Conservation (phyloP, 495 filamentous ascomycete genomes). For the Neurospora sp. region DNA sequence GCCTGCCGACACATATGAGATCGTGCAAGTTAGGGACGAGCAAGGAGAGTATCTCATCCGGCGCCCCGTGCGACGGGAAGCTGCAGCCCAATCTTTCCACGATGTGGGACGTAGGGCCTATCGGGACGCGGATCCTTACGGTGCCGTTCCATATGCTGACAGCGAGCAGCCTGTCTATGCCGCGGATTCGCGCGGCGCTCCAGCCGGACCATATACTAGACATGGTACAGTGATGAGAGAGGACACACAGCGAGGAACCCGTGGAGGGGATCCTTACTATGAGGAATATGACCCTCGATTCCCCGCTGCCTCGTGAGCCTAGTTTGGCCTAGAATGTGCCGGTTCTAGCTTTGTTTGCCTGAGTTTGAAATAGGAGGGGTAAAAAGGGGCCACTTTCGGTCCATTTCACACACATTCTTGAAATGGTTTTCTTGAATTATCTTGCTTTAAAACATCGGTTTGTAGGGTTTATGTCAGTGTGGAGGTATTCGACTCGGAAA, state of each 20-base stretch:
- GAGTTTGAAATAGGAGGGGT: neutral
- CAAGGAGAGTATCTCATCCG: constrained; percentile 36
- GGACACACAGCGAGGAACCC: constrained; percentile 1
- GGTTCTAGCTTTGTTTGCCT: neutral
- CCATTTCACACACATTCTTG: neutral
- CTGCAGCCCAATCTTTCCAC: constrained; percentile 11
- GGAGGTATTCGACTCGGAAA: neutral
- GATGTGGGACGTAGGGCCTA: constrained; percentile 4
- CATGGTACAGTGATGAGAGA: neutral
- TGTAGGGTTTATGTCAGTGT: neutral
- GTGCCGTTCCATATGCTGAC: neutral
- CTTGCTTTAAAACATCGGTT: neutral
- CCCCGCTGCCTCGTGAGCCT: constrained; percentile 8
- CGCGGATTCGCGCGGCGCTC: neutral
- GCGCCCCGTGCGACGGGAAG: constrained; percentile 27
- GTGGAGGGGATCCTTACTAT: constrained; percentile 17
- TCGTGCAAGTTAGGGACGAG: constrained; percentile 34
- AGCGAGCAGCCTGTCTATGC: constrained; percentile 14
- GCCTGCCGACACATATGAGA: constrained; percentile 30
- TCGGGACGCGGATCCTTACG: constrained; percentile 5
- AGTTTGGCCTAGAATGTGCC: neutral
- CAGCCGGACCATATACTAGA: neutral
- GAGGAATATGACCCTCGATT: constrained; percentile 35
- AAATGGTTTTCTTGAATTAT: neutral
- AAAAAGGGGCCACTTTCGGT: neutral